Evolutionary conservation across 2,329 filamentous ascomycete species (phyloP), one percentile per base, ranked within the genome.

Genomic region (Chaetomiaceae sp.): DNA sequence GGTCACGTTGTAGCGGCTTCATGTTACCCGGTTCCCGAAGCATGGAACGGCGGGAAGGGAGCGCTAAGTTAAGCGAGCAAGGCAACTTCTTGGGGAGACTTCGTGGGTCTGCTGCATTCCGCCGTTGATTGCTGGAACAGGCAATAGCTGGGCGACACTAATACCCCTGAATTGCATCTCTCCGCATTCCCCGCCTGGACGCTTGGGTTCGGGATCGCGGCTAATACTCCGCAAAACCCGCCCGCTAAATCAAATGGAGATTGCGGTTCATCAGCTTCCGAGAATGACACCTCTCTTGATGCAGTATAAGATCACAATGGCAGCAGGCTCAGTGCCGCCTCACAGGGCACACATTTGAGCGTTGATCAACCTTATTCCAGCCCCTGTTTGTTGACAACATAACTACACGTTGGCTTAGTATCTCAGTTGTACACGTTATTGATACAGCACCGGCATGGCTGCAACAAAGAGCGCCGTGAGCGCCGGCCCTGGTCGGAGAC

Each of bases 241-340:
- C 37, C 45, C 50, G 42, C 56, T 57, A 56, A 48, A 47, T 55
- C 54, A 20, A 42, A 57, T 53, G 39, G 38, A 53, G 55, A 46
- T 50, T 55, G 54, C 58, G 58, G 58, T 55, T 59, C 49, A 35
- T 51, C 41, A 37, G 24, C 45, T 45, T 60, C 58, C 58, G 58
- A 60, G 55, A 53, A 59, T 58, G 58, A 54, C 58, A 60, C 56
- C 53, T 59, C 51, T 52, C 46, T 48, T 42, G 10, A 51, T n/a
- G n/a, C n/a, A n/a, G n/a, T n/a, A n/a, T n/a, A n/a, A n/a, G n/a
- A n/a, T n/a, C n/a, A n/a, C n/a, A n/a, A n/a, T n/a, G n/a, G n/a
- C n/a, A n/a, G n/a, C n/a, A 54, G 14, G 32, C 27, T 27, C n/a
- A 3, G 37, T 38, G 24, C 30, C 26, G 26, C 38, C 27, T 11